These are phyloP conservation scores for Lactarius hatsudake DNA, from an alignment of 768 basidiomycete species.

Conservation along the genomic window DNA sequence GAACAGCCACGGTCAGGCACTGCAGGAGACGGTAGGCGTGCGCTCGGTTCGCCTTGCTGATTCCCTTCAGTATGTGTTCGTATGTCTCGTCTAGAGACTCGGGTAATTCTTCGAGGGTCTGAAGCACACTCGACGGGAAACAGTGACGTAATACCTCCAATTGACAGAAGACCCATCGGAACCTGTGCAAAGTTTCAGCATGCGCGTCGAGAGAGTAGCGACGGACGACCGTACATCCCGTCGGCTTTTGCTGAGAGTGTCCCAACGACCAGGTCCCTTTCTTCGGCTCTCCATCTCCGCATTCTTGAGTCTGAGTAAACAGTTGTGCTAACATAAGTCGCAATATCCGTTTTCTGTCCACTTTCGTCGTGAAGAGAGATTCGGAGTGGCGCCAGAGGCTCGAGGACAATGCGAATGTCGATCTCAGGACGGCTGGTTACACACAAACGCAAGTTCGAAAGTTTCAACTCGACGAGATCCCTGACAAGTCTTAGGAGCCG, in stretches of 20 bases:
- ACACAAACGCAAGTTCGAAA: not conserved
- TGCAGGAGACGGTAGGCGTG: not conserved
- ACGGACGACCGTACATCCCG: not conserved
- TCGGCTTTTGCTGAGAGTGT: not conserved
- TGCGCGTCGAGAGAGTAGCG: not conserved
- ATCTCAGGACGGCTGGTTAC: not conserved
- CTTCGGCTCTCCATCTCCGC: not conserved
- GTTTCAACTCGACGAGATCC: not conserved
- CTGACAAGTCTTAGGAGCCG: not conserved
- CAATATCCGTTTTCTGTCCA: not conserved
- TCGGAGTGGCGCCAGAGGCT: not conserved
- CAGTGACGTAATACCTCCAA: not conserved
- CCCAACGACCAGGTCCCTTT: not conserved
- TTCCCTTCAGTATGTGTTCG: not conserved
- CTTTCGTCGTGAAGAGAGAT: not conserved
- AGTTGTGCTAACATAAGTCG: not conserved
- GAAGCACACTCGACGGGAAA: not conserved
- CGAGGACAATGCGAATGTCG: not conserved
- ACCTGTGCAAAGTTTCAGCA: not conserved
- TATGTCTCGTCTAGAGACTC: slow-evolving; percentile 3
- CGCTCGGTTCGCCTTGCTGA: not conserved
- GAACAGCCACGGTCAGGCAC: not conserved
- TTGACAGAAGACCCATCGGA: not conserved
- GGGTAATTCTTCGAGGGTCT: not conserved
- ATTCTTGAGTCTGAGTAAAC: not conserved